Evolutionary conservation across 176 grass and related monocot species (phyloP).

Genomic region (Elaeis guineensis): DNA sequence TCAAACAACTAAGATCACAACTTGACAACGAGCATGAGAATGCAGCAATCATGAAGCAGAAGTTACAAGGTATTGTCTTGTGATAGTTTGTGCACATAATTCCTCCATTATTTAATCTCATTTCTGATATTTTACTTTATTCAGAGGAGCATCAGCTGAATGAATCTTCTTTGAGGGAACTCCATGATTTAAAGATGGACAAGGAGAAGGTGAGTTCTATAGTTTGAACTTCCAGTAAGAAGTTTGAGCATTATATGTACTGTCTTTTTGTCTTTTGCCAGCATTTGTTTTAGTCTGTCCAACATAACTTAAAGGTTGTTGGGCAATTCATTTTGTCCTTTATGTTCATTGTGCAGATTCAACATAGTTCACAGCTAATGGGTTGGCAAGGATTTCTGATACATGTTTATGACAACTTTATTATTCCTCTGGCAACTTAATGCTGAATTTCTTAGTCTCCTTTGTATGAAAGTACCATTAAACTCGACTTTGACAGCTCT

Average conservation of each 20-base stretch:
- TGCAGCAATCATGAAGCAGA: constrained; percentile 43
- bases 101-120: constrained; percentile 9
- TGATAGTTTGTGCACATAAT: neutral
- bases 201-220: constrained; percentile 46
- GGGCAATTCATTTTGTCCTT: neutral
- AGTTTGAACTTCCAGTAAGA: neutral
- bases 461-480: too few relatives aligned
- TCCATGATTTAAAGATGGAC: constrained; percentile 64
- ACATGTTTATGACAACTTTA: too few relatives aligned
- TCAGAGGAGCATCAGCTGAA: constrained; percentile 63
- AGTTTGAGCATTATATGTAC: neutral
- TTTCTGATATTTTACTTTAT: constrained; percentile 26
- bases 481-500: too few relatives aligned
- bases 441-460: too few relatives aligned
- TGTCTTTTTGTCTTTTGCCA: neutral
- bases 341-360: neutral
- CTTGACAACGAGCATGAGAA: constrained; percentile 40
- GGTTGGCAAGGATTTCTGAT: too few relatives aligned
- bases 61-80: constrained; percentile 53
- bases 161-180: constrained; percentile 45
- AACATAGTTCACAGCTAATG: too few relatives aligned
- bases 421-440: too few relatives aligned
- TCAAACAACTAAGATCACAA: constrained; percentile 57
- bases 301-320: neutral
- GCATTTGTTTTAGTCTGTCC: neutral